Evolutionary conservation across 495 filamentous ascomycete genomes (phyloP), one percentile per base, ranked within the genome.

Genomic region (Aspergillus olivimuriae): DNA sequence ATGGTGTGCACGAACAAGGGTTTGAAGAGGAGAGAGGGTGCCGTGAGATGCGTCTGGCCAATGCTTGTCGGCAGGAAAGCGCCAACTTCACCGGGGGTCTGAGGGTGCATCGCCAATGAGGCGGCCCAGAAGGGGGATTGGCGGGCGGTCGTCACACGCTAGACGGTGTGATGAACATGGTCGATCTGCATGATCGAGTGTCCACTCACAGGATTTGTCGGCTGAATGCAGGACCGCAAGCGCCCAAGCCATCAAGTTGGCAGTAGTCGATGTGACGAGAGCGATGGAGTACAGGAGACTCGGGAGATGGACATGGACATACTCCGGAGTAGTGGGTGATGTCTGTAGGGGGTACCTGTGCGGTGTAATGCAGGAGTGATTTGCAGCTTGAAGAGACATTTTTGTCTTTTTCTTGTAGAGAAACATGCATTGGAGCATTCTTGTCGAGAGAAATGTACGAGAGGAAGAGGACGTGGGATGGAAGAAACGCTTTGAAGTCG

Each of bases 101-200:
- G 52, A 36, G 46, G 50, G 40, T 19, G 30, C 44, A 34, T 54
- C 61, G 51, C 66, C 66, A 70, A 70, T 70, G 41, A 56, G 54
- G 49, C 31, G 48, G 15, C 48, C 31, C 32, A 51, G 39, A 34
- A 38, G 19, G 41, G 38, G 34, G 41, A 34, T 55, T 34, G 57
- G 50, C 57, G 47, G 52, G 42, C 39, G 48, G 53, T 53, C 61
- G 46, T 70, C 67, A 70, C 67, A 69, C 65, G 51, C 65, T 70
- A 68, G 53, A 26, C 48, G 26, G 58, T 68, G 65, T 69, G 63
- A 66, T 60, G 52, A 45, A 48, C 37, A 38, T 41, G 44, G 43
- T 37, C 39, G 63, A 65, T 64, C 65, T 65, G 65, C 65, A 67
- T 48, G 23, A 14, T 37, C 42, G 34, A 52, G 12, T 21, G 34